Percentiles rank a stretch among this genome's conserved stretches.
phyloP scores from a whole-genome alignment of 78 protist species.

The Guillardia theta region DNA sequence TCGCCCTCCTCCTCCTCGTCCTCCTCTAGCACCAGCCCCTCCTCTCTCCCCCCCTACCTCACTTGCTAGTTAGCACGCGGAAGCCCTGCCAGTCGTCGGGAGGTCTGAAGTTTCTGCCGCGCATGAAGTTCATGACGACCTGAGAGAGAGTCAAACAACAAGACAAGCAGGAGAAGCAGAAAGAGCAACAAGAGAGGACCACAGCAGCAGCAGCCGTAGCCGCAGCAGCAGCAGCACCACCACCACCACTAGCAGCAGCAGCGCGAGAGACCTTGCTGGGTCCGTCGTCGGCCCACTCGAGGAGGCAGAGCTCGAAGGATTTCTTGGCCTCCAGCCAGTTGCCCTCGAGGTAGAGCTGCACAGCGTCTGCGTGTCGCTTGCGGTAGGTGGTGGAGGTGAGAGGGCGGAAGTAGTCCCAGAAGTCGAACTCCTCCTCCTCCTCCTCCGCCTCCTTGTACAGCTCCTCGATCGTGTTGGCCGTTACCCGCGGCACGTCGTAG shows the following conservation, averaged over 20 bases:
- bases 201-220: no score
- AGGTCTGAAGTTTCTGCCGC: not conserved
- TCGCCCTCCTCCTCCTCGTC: no score
- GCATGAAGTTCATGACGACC: not conserved
- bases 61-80: not conserved
- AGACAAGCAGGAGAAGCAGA: not conserved
- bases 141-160: not conserved
- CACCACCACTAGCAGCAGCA: no score
- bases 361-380: not conserved
- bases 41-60: no score
- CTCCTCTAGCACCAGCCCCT: no score
- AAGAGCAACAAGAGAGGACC: no score
- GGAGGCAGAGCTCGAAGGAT: not conserved
- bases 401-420: not conserved
- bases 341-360: not conserved
- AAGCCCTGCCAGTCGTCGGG: not conserved
- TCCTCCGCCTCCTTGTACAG: no score
- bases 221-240: no score
- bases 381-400: not conserved
- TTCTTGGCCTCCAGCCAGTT: not conserved
- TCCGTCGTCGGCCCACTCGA: not conserved
- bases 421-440: no score
- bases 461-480: no score
- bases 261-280: not conserved
- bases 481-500: conserved; percentile 39